These are phyloP conservation scores for Ogataea polymorpha DNA, from an alignment of 805 yeast species.

Conservation along the genomic window DNA sequence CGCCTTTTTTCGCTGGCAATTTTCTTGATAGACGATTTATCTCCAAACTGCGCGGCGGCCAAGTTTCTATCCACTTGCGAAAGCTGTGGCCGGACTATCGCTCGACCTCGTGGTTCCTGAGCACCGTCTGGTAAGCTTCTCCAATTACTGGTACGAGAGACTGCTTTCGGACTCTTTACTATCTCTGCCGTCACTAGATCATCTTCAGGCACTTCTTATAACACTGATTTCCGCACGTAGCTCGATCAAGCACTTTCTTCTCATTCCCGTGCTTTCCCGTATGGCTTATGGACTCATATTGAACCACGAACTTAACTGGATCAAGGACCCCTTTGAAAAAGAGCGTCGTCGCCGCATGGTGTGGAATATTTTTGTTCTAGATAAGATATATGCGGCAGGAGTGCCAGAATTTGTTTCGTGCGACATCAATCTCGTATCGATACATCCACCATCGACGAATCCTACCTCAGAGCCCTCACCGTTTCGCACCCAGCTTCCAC, in stretches of 20 bases:
- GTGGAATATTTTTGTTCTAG: not conserved
- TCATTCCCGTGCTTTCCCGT: not conserved
- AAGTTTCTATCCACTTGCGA: too few relatives aligned
- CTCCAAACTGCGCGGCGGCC: too few relatives aligned
- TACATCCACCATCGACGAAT: not conserved
- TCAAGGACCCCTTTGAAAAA: not conserved
- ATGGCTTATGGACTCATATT: not conserved
- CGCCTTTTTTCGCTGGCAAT: too few relatives aligned
- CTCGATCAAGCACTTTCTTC: not conserved
- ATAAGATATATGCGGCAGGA: not conserved
- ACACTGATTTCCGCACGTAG: not conserved
- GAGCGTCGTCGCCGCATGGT: not conserved
- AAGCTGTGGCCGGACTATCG: too few relatives aligned
- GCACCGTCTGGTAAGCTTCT: too few relatives aligned
- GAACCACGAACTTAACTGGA: not conserved
- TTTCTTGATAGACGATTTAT: too few relatives aligned
- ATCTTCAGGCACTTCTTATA: not conserved
- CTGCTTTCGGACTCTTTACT: too few relatives aligned
- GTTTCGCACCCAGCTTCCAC: not conserved
- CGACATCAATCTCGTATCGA: not conserved
- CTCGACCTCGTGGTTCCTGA: too few relatives aligned
- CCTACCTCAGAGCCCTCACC: not conserved
- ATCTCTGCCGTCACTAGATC: too few relatives aligned
- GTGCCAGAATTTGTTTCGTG: not conserved
- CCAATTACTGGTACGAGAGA: too few relatives aligned